phyloP scores from a whole-genome alignment of 768 basidiomycete species.

The Mrakia blollopis region DNA sequence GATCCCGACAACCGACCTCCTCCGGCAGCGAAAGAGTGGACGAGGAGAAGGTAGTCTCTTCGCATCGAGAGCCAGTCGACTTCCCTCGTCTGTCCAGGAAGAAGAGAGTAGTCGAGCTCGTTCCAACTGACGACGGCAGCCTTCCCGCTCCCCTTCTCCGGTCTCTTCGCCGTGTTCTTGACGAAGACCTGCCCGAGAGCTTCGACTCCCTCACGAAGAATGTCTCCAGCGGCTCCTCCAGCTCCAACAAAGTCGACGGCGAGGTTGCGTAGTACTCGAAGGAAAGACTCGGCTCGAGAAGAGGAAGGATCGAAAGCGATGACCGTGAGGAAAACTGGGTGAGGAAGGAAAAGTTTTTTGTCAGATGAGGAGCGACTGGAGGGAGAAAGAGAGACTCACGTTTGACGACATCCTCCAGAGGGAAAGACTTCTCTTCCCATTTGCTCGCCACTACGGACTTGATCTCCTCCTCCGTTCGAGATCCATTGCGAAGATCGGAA shows the following conservation, averaged over 20 bases:
- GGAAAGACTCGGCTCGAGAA: conserved; percentile 63
- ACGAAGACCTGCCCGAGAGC: conserved; percentile 57
- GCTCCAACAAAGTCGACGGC: conserved; percentile 58
- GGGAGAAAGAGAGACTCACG: conserved; percentile 18
- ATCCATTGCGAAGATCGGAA: conserved; percentile 34
- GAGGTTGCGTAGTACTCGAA: conserved; percentile 58
- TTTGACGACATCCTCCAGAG: conserved; percentile 62
- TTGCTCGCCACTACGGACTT: conserved; percentile 1
- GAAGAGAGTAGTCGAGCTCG: background rate
- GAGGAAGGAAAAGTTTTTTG: too few species aligned
- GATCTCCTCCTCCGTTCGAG: background rate
- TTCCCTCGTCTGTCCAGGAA: background rate
- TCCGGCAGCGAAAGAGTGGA: conserved; percentile 36
- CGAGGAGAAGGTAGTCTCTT: conserved; percentile 36
- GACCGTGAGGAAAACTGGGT: conserved; percentile 61
- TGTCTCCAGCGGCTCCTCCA: conserved; percentile 49
- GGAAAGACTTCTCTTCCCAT: conserved; percentile 53
- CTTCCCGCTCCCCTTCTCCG: too few species aligned
- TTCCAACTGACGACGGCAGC: conserved; percentile 15
- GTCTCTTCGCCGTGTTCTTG: conserved; percentile 34
- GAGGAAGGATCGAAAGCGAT: conserved; percentile 69
- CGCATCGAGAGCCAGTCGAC: conserved; percentile 36
- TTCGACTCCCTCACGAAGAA: conserved; percentile 64
- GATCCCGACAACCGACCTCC: conserved; percentile 36
- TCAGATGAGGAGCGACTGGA: too few species aligned